Evolutionary conservation across 2,329 filamentous ascomycete species (phyloP).

Genomic region (Coniochaeta pulveracea): DNA sequence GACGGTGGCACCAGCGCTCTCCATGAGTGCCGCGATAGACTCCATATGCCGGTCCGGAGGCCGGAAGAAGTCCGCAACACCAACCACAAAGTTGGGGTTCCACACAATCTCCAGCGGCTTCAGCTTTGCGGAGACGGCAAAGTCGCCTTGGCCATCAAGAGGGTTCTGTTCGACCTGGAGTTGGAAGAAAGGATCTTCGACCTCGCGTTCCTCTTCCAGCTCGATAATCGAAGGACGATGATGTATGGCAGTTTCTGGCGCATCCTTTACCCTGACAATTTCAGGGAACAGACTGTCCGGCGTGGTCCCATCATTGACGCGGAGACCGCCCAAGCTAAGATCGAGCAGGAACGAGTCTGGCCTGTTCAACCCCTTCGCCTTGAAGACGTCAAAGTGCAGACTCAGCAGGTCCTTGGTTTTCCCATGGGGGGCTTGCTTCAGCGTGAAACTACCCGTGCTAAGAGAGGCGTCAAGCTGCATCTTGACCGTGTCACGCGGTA

Average conservation of each 20-base stretch:
- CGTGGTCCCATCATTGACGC: conserved; percentile 93
- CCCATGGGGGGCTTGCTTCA: conserved; percentile 77
- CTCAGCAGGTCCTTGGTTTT: conserved; percentile 72
- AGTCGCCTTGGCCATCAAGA: conserved; percentile 82
- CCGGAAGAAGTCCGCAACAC: conserved; percentile 89
- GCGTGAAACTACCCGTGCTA: conserved; percentile 90
- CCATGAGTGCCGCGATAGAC: conserved; percentile 90
- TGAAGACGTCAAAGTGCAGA: conserved; percentile 89
- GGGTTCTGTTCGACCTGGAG: conserved; percentile 92
- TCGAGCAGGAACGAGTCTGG: conserved; percentile 86
- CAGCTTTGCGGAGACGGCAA: conserved; percentile 79
- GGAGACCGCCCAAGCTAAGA: conserved; percentile 80
- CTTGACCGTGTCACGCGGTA: conserved; percentile 85
- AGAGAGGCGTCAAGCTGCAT: conserved; percentile 86
- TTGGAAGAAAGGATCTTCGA: conserved; percentile 75
- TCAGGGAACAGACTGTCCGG: conserved; percentile 84
- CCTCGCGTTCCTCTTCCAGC: conserved; percentile 31
- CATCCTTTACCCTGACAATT: conserved; percentile 91
- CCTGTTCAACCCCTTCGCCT: conserved; percentile 77
- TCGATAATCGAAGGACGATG: conserved; percentile 42
- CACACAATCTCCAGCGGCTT: conserved; percentile 96
- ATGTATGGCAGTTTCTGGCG: conserved; percentile 37
- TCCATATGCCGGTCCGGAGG: conserved; percentile 97
- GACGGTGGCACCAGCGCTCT: conserved; percentile 88
- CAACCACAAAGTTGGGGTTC: conserved; percentile 87